A percentile compares a stretch with the other conserved stretches of the same genome.
Conservation (phyloP, 176 grass and related monocot genomes). For the Hsuehochloa calcarea region DNA sequence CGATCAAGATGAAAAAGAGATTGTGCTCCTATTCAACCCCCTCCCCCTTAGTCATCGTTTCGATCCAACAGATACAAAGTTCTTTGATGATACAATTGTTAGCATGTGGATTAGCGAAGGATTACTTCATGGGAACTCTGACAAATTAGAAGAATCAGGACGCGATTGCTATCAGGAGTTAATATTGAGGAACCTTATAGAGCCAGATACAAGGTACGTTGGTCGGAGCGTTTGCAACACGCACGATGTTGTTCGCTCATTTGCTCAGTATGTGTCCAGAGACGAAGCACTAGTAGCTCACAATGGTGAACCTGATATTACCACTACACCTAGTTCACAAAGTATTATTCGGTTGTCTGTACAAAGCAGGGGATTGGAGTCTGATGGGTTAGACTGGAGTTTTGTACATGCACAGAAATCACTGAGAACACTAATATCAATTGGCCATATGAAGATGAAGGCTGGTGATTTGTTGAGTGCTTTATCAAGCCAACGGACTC, state of each 20-base stretch:
- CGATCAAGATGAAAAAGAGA: too few species aligned
- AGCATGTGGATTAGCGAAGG: neutral
- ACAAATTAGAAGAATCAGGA: neutral
- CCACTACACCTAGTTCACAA: too few species aligned
- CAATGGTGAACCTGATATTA: neutral
- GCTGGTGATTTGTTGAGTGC: too few species aligned
- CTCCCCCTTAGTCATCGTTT: too few species aligned
- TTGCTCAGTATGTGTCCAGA: slow-evolving; percentile 9
- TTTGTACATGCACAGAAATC: too few species aligned
- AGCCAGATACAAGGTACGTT: rapidly evolving
- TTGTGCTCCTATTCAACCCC: too few species aligned
- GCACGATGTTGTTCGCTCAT: slow-evolving; percentile 41
- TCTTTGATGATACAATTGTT: neutral
- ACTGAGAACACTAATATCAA: too few species aligned
- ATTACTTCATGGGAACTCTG: neutral
- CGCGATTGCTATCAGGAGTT: neutral
- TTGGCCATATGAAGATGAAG: too few species aligned
- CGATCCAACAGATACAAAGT: too few species aligned
- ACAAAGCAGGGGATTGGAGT: neutral
- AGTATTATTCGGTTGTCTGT: neutral
- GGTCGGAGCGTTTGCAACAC: neutral
- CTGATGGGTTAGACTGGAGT: too few species aligned
- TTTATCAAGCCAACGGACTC: too few species aligned
- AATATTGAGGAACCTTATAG: slow-evolving; percentile 40
- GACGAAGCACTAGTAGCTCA: neutral